Percentiles rank a stretch among this genome's conserved stretches.
Evolutionary conservation across 31 red algal genomes (phyloP).

Genomic region (Endocladia muricata): DNA sequence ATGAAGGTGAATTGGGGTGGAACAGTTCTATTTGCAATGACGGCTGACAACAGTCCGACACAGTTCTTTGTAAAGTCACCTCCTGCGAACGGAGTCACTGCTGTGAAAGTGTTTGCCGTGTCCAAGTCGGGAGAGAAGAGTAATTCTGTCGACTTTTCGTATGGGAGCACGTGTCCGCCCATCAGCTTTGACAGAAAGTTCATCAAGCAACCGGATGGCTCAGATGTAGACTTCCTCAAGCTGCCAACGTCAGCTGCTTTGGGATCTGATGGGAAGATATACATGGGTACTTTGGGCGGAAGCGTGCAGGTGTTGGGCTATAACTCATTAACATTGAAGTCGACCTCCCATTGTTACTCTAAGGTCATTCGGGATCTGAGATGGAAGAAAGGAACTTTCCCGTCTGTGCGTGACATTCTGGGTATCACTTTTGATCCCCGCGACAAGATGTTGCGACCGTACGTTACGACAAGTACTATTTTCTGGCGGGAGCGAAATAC

Average conservation of each 20-base stretch:
- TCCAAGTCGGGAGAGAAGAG: slow-evolving; percentile 2
- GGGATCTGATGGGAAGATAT: slow-evolving; percentile 41
- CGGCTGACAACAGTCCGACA: neutral
- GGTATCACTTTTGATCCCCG: slow-evolving; percentile 65
- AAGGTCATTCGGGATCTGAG: slow-evolving; percentile 14
- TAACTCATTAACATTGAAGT: slow-evolving; percentile 12
- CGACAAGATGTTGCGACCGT: slow-evolving; percentile 32
- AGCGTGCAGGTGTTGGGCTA: slow-evolving; percentile 45
- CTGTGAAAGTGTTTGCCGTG: neutral
- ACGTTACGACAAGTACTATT: slow-evolving; percentile 35
- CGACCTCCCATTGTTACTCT: slow-evolving; percentile 45
- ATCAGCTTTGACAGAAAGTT: slow-evolving; percentile 18
- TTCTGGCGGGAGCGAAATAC: slow-evolving; percentile 25
- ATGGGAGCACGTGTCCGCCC: slow-evolving; percentile 43
- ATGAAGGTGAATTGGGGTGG: slow-evolving; percentile 47
- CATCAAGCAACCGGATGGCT: neutral
- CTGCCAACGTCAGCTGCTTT: slow-evolving; percentile 34
- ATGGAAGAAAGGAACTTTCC: slow-evolving; percentile 15
- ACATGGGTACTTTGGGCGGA: slow-evolving; percentile 40
- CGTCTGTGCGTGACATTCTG: slow-evolving; percentile 38
- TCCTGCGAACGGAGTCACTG: neutral
- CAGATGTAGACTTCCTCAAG: slow-evolving; percentile 29
- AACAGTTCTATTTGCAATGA: neutral
- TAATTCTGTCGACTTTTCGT: slow-evolving; percentile 53
- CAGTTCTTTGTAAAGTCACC: slow-evolving; percentile 27